A percentile compares a stretch with the other conserved stretches of the same genome.
Conservation (phyloP, 352 stramenopile species). For the Albugo laibachii region DNA sequence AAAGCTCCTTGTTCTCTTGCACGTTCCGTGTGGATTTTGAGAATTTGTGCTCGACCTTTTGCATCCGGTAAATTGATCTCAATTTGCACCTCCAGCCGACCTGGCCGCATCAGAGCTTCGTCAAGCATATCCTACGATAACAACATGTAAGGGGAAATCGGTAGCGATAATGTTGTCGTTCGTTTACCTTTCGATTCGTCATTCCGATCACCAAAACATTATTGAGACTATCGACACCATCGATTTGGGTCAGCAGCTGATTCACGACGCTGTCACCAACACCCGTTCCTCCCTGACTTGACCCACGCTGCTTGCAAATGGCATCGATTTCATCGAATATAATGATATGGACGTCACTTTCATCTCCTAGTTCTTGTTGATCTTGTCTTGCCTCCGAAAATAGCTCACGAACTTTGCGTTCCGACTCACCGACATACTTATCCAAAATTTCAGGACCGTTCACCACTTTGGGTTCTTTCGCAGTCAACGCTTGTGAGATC, state of each 20-base stretch:
- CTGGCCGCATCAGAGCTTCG: slow-evolving; percentile 93
- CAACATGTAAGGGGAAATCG: neutral
- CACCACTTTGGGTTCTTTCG: slow-evolving; percentile 92
- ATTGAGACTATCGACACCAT: slow-evolving; percentile 98
- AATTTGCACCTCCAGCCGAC: slow-evolving; percentile 98
- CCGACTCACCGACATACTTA: slow-evolving; percentile 97
- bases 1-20: slow-evolving; percentile 53
- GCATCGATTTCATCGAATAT: slow-evolving; percentile 99
- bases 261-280: slow-evolving; percentile 98
- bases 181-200: slow-evolving; percentile 94
- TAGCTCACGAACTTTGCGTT: slow-evolving; percentile 97
- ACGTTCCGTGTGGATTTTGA: slow-evolving; percentile 95
- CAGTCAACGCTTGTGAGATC: slow-evolving; percentile 93
- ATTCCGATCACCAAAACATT: slow-evolving; percentile 99
- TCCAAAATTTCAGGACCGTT: slow-evolving; percentile 98
- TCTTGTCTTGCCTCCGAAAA: slow-evolving; percentile 89
- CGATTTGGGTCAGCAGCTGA: slow-evolving; percentile 98
- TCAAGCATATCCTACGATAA: slow-evolving; percentile 72
- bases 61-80: slow-evolving; percentile 97
- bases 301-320: slow-evolving; percentile 95
- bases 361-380: slow-evolving; percentile 84
- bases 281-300: slow-evolving; percentile 84
- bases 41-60: slow-evolving; percentile 90
- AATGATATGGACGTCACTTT: slow-evolving; percentile 98
- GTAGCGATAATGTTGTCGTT: neutral